Base-by-base conservation (phyloP, 1,284 basidiomycete genomes). In the Grifola frondosa region DNA sequence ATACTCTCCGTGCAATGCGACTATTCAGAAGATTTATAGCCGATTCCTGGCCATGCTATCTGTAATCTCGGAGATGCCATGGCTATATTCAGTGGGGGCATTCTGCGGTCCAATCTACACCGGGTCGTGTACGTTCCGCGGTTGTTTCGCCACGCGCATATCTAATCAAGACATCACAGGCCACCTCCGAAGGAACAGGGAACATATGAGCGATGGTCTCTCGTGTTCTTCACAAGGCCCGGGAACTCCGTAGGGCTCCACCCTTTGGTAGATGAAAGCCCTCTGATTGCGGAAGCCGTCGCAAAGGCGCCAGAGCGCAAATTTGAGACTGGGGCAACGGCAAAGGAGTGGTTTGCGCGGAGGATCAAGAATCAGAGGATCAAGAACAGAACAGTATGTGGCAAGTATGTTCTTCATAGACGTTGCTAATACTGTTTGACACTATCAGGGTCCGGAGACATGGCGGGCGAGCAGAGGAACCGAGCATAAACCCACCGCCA, bases 211-310 rank as follows among this genome's bases (percentile, higher is more conserved):
- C 61, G 67, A 17, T 64, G 60, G 54, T 65, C 63, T 10, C 54
- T 70, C n/a, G 68, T 68, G 4, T 68, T 58, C 55, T 69, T 70
- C 54, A 61, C 57, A 5, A 58, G 68, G 8, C 68, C 68, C 1
- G 62, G 58, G 23, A 49, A 65, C 48, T 43, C 45, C 11, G 57
- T 59, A 11, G 24, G 53, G 7, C 38, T 63, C 43, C 35, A 48
- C 41, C 53, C 62, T 0, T 37, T 64, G 15, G 33, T 49, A 5
- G 56, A 56, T 3, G 24, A 54, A 30, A 63, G 60, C 37, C 30
- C 46, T 2, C 33, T 54, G 22, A 50, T 65, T 31, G 58, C 55
- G 13, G 53, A 56, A 7, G 63, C 63, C 5, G 57, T 53, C 6
- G 42, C 44, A 3, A 44, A 51, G 8, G 48, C 53, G 5, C 46